Conservation (phyloP, 2,329 filamentous ascomycete genomes). For the Trichoderma sp. region DNA sequence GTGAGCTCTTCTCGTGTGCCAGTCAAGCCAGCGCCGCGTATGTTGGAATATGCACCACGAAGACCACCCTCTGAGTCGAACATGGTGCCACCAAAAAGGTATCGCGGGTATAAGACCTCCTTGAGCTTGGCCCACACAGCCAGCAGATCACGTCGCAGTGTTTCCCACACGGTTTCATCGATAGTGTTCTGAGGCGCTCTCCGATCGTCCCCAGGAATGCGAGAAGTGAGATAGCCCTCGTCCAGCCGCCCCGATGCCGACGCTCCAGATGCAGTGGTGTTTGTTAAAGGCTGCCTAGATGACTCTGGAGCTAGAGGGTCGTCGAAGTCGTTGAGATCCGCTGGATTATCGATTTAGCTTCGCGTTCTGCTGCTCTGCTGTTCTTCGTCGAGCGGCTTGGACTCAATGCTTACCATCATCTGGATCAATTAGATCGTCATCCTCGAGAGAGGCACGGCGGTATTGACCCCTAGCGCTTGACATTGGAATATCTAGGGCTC, state of each 20-base stretch:
- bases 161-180: conserved; percentile 96
- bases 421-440: conserved; percentile 76
- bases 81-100: conserved; percentile 76
- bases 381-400: not conserved
- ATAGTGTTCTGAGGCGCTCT: conserved; percentile 89
- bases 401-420: conserved; percentile 65
- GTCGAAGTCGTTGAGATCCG: conserved; percentile 89
- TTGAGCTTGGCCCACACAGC: conserved; percentile 98
- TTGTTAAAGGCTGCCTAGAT: conserved; percentile 78
- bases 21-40: conserved; percentile 61
- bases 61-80: conserved; percentile 58
- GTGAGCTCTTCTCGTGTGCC: conserved; percentile 66
- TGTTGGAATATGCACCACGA: conserved; percentile 64
- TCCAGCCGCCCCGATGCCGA: conserved; percentile 62
- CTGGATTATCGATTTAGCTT: conserved; percentile 47
- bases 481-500: conserved; percentile 41
- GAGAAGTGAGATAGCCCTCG: conserved; percentile 82
- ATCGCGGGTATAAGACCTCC: conserved; percentile 94
- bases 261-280: conserved; percentile 73
- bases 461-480: conserved; percentile 60
- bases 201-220: conserved; percentile 90
- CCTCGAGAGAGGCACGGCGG: conserved; percentile 62
- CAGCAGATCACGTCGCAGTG: conserved; percentile 85
- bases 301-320: conserved; percentile 73
- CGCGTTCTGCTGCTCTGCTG: not conserved